phyloP scores from a whole-genome alignment of 2,329 filamentous ascomycete genomes.

The Chlorencoelia australis region DNA sequence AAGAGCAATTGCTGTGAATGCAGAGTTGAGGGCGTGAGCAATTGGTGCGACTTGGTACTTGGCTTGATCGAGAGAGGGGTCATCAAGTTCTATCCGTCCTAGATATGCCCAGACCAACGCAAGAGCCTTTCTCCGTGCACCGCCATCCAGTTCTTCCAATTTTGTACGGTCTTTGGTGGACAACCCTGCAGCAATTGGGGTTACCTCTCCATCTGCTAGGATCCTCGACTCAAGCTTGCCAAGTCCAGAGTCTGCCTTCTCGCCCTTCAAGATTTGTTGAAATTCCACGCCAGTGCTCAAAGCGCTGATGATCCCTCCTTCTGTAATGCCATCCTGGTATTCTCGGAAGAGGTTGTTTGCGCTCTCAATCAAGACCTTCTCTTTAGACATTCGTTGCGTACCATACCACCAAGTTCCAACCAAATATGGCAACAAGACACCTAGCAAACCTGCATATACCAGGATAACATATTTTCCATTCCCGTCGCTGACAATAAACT shows the following conservation, averaged over 20 bases:
- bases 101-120: slow-evolving; percentile 93
- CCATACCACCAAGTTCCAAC: slow-evolving; percentile 99
- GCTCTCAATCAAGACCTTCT: slow-evolving; percentile 85
- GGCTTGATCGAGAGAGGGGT: slow-evolving; percentile 65
- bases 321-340: slow-evolving; percentile 75
- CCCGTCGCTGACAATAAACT: slow-evolving; percentile 85
- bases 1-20: slow-evolving; percentile 77
- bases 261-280: slow-evolving; percentile 62
- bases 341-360: slow-evolving; percentile 92
- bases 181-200: slow-evolving; percentile 47
- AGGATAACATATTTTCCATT: slow-evolving; percentile 93
- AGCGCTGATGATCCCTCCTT: slow-evolving; percentile 68
- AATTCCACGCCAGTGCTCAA: slow-evolving; percentile 84
- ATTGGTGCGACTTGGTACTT: slow-evolving; percentile 87
- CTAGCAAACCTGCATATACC: slow-evolving; percentile 79
- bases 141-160: slow-evolving; percentile 71
- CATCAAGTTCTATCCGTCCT: slow-evolving; percentile 75
- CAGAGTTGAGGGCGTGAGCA: slow-evolving; percentile 74
- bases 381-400: slow-evolving; percentile 83
- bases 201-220: slow-evolving; percentile 46
- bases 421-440: slow-evolving; percentile 81
- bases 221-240: slow-evolving; percentile 77
- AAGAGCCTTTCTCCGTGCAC: slow-evolving; percentile 73
- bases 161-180: slow-evolving; percentile 64
- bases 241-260: slow-evolving; percentile 70